A percentile compares a stretch with the other conserved stretches of the same genome.
These are phyloP conservation scores for Chlamydomonas reinhardtii DNA, from an alignment of 163 green algal genomes.

Conservation along the genomic window DNA sequence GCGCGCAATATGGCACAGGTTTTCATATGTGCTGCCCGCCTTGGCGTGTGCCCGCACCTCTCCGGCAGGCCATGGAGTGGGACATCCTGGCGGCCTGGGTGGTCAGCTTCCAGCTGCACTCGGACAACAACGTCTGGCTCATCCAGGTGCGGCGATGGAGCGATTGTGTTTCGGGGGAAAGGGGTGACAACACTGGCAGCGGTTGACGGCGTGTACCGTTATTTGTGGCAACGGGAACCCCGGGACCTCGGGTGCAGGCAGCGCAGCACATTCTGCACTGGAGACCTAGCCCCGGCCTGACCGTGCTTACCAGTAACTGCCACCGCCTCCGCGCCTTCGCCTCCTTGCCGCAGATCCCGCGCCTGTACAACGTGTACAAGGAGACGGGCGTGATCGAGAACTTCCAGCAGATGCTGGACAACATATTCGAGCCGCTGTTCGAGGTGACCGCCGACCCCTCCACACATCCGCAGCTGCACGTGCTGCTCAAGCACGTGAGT, in stretches of 20 bases:
- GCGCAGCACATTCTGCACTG: too few species aligned
- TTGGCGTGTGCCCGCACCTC: too few species aligned
- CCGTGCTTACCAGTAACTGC: too few species aligned
- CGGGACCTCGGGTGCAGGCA: too few species aligned
- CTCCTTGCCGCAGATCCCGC: slow-evolving; percentile 79
- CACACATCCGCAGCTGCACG: slow-evolving; percentile 97
- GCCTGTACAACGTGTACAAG: slow-evolving; percentile 99
- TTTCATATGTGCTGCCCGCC: too few species aligned
- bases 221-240: too few species aligned
- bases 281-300: too few species aligned
- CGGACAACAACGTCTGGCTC: slow-evolving; percentile 97
- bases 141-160: slow-evolving; percentile 80
- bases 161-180: not conserved
- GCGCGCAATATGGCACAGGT: too few species aligned
- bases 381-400: slow-evolving; percentile 94
- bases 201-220: too few species aligned
- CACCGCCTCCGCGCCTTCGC: too few species aligned
- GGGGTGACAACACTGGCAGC: too few species aligned
- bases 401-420: slow-evolving; percentile 98
- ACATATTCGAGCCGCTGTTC: slow-evolving; percentile 99
- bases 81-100: slow-evolving; percentile 98
- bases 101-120: slow-evolving; percentile 94
- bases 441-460: slow-evolving; percentile 95
- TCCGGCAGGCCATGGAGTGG: slow-evolving; percentile 87
- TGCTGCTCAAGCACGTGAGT: slow-evolving; percentile 91